Conservation (phyloP, 371 early-diverging fungal genomes). For the Mortierella sp. region DNA sequence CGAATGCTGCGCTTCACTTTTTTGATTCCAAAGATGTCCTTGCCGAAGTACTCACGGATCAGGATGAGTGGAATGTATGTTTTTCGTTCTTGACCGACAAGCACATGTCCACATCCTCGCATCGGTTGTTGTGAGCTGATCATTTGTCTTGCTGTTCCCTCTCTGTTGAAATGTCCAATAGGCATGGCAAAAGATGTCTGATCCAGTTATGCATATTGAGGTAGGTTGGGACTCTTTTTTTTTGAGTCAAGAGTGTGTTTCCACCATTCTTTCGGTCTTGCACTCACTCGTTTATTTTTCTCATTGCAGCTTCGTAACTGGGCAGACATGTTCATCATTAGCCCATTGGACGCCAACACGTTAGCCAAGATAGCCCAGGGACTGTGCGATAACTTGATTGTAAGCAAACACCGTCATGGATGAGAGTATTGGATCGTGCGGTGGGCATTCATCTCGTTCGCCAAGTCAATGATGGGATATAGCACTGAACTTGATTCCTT, state of each 20-base stretch:
- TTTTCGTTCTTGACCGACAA: conserved; percentile 2
- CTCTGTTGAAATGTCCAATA: conserved; percentile 18
- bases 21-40: conserved; percentile 66
- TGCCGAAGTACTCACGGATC: conserved; percentile 75
- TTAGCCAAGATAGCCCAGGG: conserved; percentile 93
- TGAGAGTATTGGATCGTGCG: too few relatives aligned
- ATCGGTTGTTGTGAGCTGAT: too few relatives aligned
- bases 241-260: background rate
- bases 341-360: conserved; percentile 95
- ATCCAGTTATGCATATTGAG: conserved; percentile 96
- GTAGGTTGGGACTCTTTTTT: conserved; percentile 52
- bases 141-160: background rate
- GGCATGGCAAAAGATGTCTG: conserved; percentile 83
- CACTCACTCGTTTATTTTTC: background rate
- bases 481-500: background rate
- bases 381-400: conserved; percentile 93
- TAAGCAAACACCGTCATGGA: conserved; percentile 37
- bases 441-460: too few relatives aligned
- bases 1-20: conserved; percentile 84
- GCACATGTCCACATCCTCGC: too few relatives aligned
- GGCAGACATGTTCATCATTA: conserved; percentile 92
- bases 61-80: conserved; percentile 89
- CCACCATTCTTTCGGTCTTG: background rate
- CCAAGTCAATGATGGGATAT: background rate
- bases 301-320: conserved; percentile 84